These are phyloP conservation scores for Diaporthe ilicicola DNA, from an alignment of 2,329 filamentous ascomycete genomes.

Conservation along the genomic window DNA sequence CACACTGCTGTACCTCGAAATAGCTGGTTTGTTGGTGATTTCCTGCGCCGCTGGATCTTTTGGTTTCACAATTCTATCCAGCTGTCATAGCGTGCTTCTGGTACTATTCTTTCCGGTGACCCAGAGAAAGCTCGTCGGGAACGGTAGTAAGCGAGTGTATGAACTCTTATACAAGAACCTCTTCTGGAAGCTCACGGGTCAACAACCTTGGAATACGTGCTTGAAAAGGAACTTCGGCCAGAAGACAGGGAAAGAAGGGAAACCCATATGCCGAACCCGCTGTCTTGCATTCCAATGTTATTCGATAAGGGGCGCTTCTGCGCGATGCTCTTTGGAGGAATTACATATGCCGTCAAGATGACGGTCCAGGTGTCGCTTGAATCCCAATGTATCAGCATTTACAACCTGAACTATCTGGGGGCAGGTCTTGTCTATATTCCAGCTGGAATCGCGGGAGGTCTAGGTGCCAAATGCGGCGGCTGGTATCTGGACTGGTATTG, in stretches of 20 bases:
- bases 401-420: slow-evolving; percentile 37
- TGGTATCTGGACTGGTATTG: slow-evolving; percentile 3
- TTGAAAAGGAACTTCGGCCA: neutral
- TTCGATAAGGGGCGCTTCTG: slow-evolving; percentile 34
- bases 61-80: slow-evolving; percentile 47
- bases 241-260: neutral
- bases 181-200: neutral
- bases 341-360: slow-evolving; percentile 37
- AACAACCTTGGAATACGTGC: neutral
- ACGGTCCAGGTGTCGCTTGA: slow-evolving; percentile 37
- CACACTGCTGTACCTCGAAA: neutral
- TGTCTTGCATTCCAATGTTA: slow-evolving; percentile 34
- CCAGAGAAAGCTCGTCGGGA: slow-evolving; percentile 42
- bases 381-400: slow-evolving; percentile 37
- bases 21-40: neutral
- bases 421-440: slow-evolving; percentile 40
- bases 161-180: slow-evolving; percentile 9
- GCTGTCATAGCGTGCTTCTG: slow-evolving; percentile 34
- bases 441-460: neutral
- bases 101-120: slow-evolving; percentile 44
- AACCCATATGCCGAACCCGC: slow-evolving; percentile 31
- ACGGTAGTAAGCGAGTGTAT: slow-evolving; percentile 36
- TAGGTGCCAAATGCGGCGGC: neutral
- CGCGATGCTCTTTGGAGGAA: slow-evolving; percentile 29
- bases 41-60: slow-evolving; percentile 44